phyloP scores from a whole-genome alignment of 352 stramenopile species.

The Globisporangium takayamanum region DNA sequence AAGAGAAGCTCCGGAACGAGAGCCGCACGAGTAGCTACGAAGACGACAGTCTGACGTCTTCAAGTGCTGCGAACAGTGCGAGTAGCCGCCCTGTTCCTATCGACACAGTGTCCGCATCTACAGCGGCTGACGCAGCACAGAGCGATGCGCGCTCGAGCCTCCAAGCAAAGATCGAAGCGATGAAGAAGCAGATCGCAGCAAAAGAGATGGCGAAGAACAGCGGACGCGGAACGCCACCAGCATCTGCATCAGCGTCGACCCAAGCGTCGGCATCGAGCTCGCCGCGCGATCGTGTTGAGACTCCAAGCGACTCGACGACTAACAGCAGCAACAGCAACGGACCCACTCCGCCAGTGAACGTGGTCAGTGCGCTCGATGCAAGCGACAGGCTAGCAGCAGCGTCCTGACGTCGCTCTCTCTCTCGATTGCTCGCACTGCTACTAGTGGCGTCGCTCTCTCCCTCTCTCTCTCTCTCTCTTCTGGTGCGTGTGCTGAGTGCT shows the following conservation, averaged over 20 bases:
- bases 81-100: not conserved
- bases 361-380: not conserved
- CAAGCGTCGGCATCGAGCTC: conserved; percentile 8
- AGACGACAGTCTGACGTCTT: not conserved
- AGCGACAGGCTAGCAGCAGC: not conserved
- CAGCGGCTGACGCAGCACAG: not conserved
- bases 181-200: conserved; percentile 27
- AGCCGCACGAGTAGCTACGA: conserved; percentile 8
- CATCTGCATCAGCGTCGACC: not conserved
- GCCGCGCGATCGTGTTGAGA: not conserved
- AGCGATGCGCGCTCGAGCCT: conserved; percentile 5
- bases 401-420: not conserved
- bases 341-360: not conserved
- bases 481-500: too few species aligned
- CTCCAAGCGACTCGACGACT: not conserved
- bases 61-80: too few species aligned
- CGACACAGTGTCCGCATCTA: not conserved
- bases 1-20: conserved; percentile 27
- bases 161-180: conserved; percentile 16
- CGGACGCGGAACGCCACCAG: not conserved
- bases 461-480: too few species aligned
- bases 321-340: not conserved
- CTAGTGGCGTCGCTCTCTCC: too few species aligned
- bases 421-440: too few species aligned
- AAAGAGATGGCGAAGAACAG: conserved; percentile 20